A percentile compares a stretch with the other conserved stretches of the same genome.
These are phyloP conservation scores for Primulina tabacum DNA, from an alignment of 257 asterid species.

Conservation along the genomic window DNA sequence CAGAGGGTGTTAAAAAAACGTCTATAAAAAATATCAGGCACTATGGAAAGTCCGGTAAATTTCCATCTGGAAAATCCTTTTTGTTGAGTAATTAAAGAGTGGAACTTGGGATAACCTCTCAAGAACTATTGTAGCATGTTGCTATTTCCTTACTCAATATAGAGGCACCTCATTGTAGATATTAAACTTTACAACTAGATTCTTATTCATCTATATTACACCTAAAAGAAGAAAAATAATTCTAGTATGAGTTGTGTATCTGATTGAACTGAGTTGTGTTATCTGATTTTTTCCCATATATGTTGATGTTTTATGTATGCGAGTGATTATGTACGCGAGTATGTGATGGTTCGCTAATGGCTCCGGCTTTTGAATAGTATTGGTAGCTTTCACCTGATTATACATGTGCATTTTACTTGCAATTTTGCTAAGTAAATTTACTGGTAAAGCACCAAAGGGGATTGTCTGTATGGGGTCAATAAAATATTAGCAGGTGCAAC, in stretches of 20 bases:
- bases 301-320: no score
- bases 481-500: no score
- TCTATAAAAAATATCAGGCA: not conserved
- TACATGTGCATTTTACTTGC: no score
- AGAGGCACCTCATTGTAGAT: slow-evolving; percentile 28
- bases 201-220: slow-evolving; percentile 23
- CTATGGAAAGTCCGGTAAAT: slow-evolving; percentile 20
- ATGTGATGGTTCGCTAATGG: no score
- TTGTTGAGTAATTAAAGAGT: slow-evolving; percentile 11
- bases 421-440: no score
- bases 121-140: slow-evolving; percentile 11
- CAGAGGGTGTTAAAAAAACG: not conserved
- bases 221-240: not conserved
- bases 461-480: no score
- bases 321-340: no score
- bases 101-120: slow-evolving; percentile 18
- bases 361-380: no score
- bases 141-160: slow-evolving; percentile 4
- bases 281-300: no score
- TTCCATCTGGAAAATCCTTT: slow-evolving; percentile 17
- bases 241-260: not conserved
- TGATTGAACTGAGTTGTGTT: no score
- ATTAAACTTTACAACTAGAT: slow-evolving; percentile 19
- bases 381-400: no score
- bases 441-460: no score